Conservation (phyloP, 2,329 filamentous ascomycete genomes). For the Hymenoscyphus albidus region DNA sequence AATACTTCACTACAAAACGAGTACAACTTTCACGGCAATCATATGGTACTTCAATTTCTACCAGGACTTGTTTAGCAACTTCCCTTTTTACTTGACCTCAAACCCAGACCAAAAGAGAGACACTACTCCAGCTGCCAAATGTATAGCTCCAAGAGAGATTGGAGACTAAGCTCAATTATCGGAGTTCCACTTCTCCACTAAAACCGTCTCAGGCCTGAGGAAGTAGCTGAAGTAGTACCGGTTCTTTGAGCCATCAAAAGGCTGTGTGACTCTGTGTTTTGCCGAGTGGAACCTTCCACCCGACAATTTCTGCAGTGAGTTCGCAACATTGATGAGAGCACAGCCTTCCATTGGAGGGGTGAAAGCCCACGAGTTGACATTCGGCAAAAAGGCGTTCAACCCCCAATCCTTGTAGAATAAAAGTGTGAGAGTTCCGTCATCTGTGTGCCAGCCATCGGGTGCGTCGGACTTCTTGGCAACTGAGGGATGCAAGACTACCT, state of each 20-base stretch:
- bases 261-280: slow-evolving; percentile 29
- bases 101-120: no score
- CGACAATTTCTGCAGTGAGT: slow-evolving; percentile 28
- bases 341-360: slow-evolving; percentile 18
- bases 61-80: no score
- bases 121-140: no score
- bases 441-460: slow-evolving; percentile 25
- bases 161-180: slow-evolving; percentile 10
- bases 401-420: slow-evolving; percentile 28
- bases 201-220: slow-evolving; percentile 26
- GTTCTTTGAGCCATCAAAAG: slow-evolving; percentile 25
- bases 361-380: slow-evolving; percentile 17
- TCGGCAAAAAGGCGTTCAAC: slow-evolving; percentile 13
- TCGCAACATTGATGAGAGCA: slow-evolving; percentile 29
- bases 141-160: slow-evolving; percentile 3
- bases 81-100: no score
- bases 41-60: no score
- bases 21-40: no score
- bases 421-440: slow-evolving; percentile 27
- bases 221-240: slow-evolving; percentile 31
- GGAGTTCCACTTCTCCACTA: slow-evolving; percentile 20
- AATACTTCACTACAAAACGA: no score
- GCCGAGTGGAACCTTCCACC: slow-evolving; percentile 27
- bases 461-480: slow-evolving; percentile 15
- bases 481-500: slow-evolving; percentile 25